phyloP scores from a whole-genome alignment of 352 stramenopile genomes.

The Globisporangium viniferum region DNA sequence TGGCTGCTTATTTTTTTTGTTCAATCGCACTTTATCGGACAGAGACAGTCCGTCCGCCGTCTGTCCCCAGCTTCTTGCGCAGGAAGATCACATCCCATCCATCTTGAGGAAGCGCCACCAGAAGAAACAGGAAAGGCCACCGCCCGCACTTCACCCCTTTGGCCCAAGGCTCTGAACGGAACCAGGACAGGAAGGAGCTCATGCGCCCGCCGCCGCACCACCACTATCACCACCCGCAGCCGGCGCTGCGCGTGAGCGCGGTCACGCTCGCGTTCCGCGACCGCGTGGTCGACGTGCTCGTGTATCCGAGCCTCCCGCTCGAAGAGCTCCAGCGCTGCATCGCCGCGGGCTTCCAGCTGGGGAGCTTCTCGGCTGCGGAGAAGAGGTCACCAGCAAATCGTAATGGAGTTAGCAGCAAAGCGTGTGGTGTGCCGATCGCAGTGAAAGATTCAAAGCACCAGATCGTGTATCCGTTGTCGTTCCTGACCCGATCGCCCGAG shows the following conservation, averaged over 20 bases:
- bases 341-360: slow-evolving; percentile 36
- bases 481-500: slow-evolving; percentile 48
- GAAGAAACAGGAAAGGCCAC: background rate
- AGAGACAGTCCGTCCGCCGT: background rate
- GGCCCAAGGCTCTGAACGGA: background rate
- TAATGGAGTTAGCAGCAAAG: slow-evolving; percentile 23
- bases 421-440: slow-evolving; percentile 15
- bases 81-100: slow-evolving; percentile 14
- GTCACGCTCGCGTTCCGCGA: slow-evolving; percentile 36
- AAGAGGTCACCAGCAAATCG: slow-evolving; percentile 7
- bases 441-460: slow-evolving; percentile 24
- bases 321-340: slow-evolving; percentile 55
- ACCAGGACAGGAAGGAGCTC: background rate
- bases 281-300: slow-evolving; percentile 33
- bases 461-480: slow-evolving; percentile 70
- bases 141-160: background rate
- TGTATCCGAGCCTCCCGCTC: slow-evolving; percentile 34
- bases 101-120: slow-evolving; percentile 14
- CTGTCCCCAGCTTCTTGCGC: background rate
- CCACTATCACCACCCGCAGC: background rate
- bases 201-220: slow-evolving; percentile 5
- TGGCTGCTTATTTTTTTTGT: background rate
- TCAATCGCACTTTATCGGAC: slow-evolving; percentile 2
- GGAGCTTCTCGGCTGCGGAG: background rate
- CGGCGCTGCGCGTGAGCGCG: slow-evolving; percentile 26